Evolutionary conservation across 1,284 basidiomycete species (phyloP).

Genomic region (Malassezia japonica): DNA sequence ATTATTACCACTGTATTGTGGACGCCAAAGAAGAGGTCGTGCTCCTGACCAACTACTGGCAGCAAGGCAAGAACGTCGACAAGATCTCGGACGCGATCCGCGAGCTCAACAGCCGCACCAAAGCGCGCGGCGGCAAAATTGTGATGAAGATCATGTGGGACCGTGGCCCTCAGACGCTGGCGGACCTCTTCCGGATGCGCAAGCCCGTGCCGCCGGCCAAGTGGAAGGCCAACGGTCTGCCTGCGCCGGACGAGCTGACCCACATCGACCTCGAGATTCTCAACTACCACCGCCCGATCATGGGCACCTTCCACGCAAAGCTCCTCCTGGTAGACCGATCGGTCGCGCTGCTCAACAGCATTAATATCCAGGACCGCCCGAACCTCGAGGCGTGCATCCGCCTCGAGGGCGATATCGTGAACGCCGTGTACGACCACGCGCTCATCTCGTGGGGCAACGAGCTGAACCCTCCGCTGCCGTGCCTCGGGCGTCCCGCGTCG

Average conservation of each 20-base stretch:
- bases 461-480: constrained; percentile 58
- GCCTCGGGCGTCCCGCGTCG: constrained; percentile 49
- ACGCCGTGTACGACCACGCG: constrained; percentile 64
- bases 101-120: constrained; percentile 27
- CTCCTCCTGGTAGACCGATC: constrained; percentile 66
- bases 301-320: constrained; percentile 69
- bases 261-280: constrained; percentile 41
- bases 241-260: constrained; percentile 31
- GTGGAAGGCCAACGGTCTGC: constrained; percentile 43
- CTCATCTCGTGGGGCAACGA: constrained; percentile 60
- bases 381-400: constrained; percentile 48
- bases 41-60: constrained; percentile 48
- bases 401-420: constrained; percentile 60
- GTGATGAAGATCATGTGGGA: constrained; percentile 48
- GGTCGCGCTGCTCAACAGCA: constrained; percentile 62
- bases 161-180: constrained; percentile 38
- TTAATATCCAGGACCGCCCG: constrained; percentile 60
- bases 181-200: constrained; percentile 40
- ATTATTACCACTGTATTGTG: constrained; percentile 47
- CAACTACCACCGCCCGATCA: constrained; percentile 45
- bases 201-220: constrained; percentile 33
- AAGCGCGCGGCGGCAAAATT: constrained; percentile 20
- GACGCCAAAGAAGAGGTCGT: constrained; percentile 39
- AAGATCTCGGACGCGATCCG: constrained; percentile 39
- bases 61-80: constrained; percentile 42